Evolutionary conservation across 73 alveolate species (phyloP), one percentile per base, ranked within the genome.

Genomic region (Uronychia setigera): DNA sequence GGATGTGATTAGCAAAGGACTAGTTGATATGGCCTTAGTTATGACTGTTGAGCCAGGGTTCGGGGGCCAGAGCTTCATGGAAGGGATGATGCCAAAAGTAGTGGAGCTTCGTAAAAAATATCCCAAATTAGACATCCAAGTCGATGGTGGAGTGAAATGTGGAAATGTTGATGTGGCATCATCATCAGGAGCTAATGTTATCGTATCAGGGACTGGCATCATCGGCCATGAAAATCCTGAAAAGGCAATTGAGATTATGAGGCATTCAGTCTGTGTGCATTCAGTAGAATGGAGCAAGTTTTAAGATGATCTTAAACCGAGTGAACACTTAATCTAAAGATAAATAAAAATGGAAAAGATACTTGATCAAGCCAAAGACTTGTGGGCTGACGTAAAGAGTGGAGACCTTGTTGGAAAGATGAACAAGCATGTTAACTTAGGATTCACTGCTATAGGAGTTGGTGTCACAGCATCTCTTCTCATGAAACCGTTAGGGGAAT

Each of bases 11-110:
- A 80, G 80, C 60, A 90, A 84, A 29, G 91, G 87, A 33, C 77
- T 86, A 74, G 86, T 92, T 31, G 95, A 92, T 75, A 32, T 90
- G 94, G 74, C 81, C 5, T 87, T 92, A 60, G 89, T 90, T 59
- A 90, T 92, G 97, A 85, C 97, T 0, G 97, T 92, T 31, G 92
- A 90, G 31, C 97, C 97, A 0, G 97, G 97, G 29, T 90, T 90
- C 35, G 96, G 95, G 0, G 97, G 97, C 31, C 95, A 92, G 76
- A 77, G 85, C n/a, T 92, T 92, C 90, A 92, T 92, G 87, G 93
- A 58, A 28, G 88, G 74, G 28, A 78, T 58, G 91, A 84, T 92
- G 97, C 92, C 85, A 79, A 59, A 86, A 33, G 87, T 92, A 1
- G 57, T 88, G 11, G 34, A 33, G 30, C 34, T 90, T 27, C 59